Evolutionary conservation across 2,329 filamentous ascomycete genomes (phyloP).

Genomic region (Hymenoscyphus fraxineus): DNA sequence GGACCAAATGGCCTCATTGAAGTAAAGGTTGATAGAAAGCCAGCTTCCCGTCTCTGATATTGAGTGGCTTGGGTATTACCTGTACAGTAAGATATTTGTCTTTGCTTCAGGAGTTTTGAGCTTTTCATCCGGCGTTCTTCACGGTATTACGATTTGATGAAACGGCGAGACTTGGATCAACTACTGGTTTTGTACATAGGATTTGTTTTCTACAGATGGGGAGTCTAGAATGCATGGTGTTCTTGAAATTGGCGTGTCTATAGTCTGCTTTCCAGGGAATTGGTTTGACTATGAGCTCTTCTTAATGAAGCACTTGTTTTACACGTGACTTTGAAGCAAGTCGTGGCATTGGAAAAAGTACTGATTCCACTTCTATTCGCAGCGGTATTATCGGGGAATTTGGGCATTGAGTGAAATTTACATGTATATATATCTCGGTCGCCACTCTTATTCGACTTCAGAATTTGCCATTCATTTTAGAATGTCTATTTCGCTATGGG

Average conservation of each 20-base stretch:
- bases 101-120: background rate
- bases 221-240: background rate
- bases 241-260: too few relatives aligned
- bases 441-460: background rate
- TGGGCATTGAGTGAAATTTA: too few relatives aligned
- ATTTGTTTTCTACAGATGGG: background rate
- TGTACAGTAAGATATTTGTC: background rate
- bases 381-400: too few relatives aligned
- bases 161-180: background rate
- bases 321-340: too few relatives aligned
- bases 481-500: background rate
- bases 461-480: background rate
- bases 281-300: too few relatives aligned
- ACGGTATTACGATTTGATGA: background rate
- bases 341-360: too few relatives aligned
- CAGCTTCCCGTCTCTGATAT: background rate
- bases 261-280: too few relatives aligned
- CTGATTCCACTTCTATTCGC: too few relatives aligned
- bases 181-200: background rate
- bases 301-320: too few relatives aligned
- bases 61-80: background rate
- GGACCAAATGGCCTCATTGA: constrained; percentile 94
- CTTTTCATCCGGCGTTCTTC: background rate
- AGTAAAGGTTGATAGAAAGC: constrained; percentile 70
- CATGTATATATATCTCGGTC: too few relatives aligned